A percentile compares a stretch with the other conserved stretches of the same genome.
These are phyloP conservation scores for Diutina siamensis DNA, from an alignment of 1,139 yeast genomes.

Conservation along the genomic window DNA sequence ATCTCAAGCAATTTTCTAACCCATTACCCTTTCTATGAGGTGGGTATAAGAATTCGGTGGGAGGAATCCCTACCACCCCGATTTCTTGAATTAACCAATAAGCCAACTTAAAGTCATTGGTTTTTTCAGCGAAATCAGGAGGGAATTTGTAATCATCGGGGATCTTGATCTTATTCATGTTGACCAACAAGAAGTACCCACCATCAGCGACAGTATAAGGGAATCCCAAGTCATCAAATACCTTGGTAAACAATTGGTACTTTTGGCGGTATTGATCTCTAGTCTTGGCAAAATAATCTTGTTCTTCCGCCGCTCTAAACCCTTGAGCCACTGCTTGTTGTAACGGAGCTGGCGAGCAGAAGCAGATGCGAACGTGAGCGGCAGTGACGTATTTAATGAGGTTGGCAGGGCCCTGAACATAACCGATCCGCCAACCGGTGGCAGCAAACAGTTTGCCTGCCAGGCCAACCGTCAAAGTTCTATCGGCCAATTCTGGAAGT, in stretches of 20 bases:
- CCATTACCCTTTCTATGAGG: constrained; percentile 52
- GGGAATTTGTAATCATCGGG: constrained; percentile 70
- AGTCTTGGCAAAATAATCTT: constrained; percentile 58
- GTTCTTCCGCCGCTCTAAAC: constrained; percentile 45
- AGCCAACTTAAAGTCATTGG: constrained; percentile 78
- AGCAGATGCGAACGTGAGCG: constrained; percentile 90
- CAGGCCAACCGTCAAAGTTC: constrained; percentile 86
- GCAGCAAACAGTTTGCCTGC: constrained; percentile 98
- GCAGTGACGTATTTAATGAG: constrained; percentile 70
- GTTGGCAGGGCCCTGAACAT: constrained; percentile 82
- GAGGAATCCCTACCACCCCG: constrained; percentile 95
- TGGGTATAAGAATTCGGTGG: constrained; percentile 73
- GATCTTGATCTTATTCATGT: constrained; percentile 68
- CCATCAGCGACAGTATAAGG: constrained; percentile 91
- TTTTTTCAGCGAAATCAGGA: constrained; percentile 49
- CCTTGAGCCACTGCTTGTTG: constrained; percentile 89
- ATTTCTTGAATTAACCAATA: constrained; percentile 88
- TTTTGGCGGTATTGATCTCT: constrained; percentile 57
- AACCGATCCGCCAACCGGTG: constrained; percentile 97
- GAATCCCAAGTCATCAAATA: constrained; percentile 75
- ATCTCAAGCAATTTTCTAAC: constrained; percentile 78
- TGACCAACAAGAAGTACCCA: constrained; percentile 83
- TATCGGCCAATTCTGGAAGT: constrained; percentile 61
- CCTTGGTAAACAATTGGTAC: constrained; percentile 56
- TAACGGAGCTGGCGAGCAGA: constrained; percentile 82